These are phyloP conservation scores for Neurospora sp. DNA, from an alignment of 495 filamentous ascomycete species.

Conservation along the genomic window DNA sequence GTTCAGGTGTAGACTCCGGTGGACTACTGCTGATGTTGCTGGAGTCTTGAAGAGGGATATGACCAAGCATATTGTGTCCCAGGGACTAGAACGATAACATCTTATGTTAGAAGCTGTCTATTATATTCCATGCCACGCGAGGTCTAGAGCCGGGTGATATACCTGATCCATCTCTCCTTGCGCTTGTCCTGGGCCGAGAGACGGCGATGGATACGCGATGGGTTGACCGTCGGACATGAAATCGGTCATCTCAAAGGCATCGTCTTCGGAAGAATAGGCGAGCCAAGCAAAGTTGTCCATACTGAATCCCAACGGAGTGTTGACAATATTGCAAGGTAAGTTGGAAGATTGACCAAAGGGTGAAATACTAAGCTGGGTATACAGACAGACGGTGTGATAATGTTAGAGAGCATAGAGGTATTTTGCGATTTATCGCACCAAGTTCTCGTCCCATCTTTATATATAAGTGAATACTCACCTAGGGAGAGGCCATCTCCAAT, in stretches of 20 bases:
- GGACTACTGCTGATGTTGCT: not conserved
- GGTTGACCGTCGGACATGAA: not conserved
- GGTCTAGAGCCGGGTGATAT: not conserved
- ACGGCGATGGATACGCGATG: not conserved
- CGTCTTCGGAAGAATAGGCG: not conserved
- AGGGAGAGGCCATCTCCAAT: not conserved
- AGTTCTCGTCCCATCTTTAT: not conserved
- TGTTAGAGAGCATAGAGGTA: not conserved
- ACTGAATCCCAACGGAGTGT: not conserved
- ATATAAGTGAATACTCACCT: not conserved
- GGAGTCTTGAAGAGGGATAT: not conserved
- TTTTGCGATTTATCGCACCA: not conserved
- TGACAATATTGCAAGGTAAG: not conserved
- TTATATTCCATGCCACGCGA: not conserved
- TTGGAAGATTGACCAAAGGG: not conserved
- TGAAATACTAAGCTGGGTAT: not conserved
- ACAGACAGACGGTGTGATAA: not conserved
- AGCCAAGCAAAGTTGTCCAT: not conserved
- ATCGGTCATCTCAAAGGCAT: not conserved
- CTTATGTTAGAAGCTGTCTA: not conserved
- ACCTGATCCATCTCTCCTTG: not conserved
- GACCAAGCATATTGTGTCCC: not conserved
- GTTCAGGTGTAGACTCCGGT: not conserved
- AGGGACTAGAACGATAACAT: not conserved
- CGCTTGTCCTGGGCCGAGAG: not conserved